Conservation (phyloP, 176 grass and related monocot genomes). For the Paspalum vaginatum region DNA sequence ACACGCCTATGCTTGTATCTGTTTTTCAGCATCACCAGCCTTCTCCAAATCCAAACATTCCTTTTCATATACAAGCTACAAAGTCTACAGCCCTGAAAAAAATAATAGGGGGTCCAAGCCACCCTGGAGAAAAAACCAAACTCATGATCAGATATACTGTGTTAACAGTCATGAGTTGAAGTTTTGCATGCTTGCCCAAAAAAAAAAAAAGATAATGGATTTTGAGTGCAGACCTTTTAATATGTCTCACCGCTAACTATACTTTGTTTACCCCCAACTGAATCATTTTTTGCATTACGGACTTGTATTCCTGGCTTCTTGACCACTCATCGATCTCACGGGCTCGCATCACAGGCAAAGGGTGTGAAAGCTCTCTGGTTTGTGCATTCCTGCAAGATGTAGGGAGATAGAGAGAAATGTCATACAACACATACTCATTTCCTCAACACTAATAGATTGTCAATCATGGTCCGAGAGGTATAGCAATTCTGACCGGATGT, state of each 20-base stretch:
- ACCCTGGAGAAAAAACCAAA: background rate
- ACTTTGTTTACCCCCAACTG: constrained; percentile 6
- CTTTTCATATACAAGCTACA: constrained; percentile 10
- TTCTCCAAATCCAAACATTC: background rate
- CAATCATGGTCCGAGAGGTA: background rate
- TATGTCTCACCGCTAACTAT: background rate
- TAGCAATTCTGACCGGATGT: constrained; percentile 67
- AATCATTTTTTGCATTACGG: constrained; percentile 44
- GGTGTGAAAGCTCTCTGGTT: constrained; percentile 83
- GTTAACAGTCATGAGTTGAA: background rate
- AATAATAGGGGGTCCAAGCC: background rate
- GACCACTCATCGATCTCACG: constrained; percentile 90
- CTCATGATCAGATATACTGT: background rate
- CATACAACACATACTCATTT: background rate
- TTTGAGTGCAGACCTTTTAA: background rate
- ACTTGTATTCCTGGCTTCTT: constrained; percentile 70
- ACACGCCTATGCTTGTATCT: constrained; percentile 1
- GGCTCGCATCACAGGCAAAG: constrained; percentile 83
- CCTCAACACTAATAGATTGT: background rate
- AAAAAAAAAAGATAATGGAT: background rate
- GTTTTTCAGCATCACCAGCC: background rate
- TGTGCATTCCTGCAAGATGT: constrained; percentile 72
- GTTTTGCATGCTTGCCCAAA: background rate
- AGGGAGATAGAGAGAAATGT: background rate
- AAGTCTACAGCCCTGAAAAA: constrained; percentile 13